phyloP scores from a whole-genome alignment of 768 basidiomycete species.

The Sporobolomyces roseus region DNA sequence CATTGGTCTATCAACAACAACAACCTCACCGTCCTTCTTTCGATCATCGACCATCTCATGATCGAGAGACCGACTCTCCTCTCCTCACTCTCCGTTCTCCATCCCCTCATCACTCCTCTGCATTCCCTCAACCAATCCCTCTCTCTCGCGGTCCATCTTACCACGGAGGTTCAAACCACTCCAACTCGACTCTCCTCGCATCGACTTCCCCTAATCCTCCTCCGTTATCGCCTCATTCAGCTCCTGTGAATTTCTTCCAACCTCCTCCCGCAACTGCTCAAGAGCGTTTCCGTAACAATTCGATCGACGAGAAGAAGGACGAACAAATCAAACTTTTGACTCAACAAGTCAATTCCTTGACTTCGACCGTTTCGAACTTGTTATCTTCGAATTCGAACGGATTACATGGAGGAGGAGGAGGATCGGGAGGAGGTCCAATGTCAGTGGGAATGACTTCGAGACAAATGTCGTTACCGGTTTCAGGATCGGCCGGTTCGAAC shows the following conservation, averaged over 20 bases:
- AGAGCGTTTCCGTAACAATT: slow-evolving; percentile 57
- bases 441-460: slow-evolving; percentile 49
- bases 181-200: slow-evolving; percentile 46
- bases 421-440: not conserved
- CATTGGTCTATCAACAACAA: slow-evolving; percentile 31
- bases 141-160: slow-evolving; percentile 1
- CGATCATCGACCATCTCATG: slow-evolving; percentile 12
- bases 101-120: slow-evolving; percentile 13
- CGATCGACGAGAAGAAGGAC: slow-evolving; percentile 66
- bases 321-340: slow-evolving; percentile 61
- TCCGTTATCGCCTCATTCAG: not conserved
- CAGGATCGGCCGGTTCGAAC: not conserved
- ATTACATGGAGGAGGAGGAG: not conserved
- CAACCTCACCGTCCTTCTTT: slow-evolving; percentile 5
- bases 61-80: slow-evolving; percentile 32
- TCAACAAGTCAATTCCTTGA: slow-evolving; percentile 71
- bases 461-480: slow-evolving; percentile 25
- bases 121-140: slow-evolving; percentile 13
- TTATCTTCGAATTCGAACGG: slow-evolving; percentile 52
- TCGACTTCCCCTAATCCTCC: not conserved
- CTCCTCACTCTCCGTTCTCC: slow-evolving; percentile 38
- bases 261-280: slow-evolving; percentile 42
- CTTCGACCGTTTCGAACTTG: slow-evolving; percentile 78
- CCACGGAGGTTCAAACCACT: slow-evolving; percentile 15
- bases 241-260: slow-evolving; percentile 47